A percentile compares a stretch with the other conserved stretches of the same genome.
These are phyloP conservation scores for Pichia phayaonensis DNA, from an alignment of 805 yeast species.

Conservation along the genomic window DNA sequence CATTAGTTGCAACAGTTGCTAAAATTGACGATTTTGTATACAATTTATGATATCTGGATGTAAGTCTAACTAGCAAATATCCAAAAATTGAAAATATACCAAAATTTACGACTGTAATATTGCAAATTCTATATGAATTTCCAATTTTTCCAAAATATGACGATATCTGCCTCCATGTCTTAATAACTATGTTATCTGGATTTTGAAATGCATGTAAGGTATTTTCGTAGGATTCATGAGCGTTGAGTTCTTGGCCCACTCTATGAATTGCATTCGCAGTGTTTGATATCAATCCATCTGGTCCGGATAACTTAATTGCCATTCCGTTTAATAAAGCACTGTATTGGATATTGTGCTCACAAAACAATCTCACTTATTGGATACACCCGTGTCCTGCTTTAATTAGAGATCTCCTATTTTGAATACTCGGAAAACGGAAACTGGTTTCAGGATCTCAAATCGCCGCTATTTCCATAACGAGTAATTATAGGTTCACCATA, in stretches of 20 bases:
- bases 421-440: no score
- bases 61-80: conserved; percentile 41
- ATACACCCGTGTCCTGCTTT: no score
- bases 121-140: conserved; percentile 26
- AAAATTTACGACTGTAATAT: conserved; percentile 53
- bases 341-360: no score
- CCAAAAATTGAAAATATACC: conserved; percentile 43
- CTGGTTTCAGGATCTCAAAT: no score
- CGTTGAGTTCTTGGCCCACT: not conserved
- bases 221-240: not conserved
- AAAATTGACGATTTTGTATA: conserved; percentile 59
- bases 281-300: conserved; percentile 1
- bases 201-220: not conserved
- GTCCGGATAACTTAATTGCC: not conserved
- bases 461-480: not conserved
- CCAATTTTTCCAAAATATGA: conserved; percentile 7
- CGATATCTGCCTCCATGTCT: not conserved
- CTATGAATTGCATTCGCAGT: not conserved
- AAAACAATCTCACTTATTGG: no score
- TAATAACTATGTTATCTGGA: not conserved
- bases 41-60: conserved; percentile 49
- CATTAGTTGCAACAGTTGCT: conserved; percentile 76
- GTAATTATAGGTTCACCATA: not conserved
- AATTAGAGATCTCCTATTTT: no score
- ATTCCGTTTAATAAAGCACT: not conserved